Evolutionary conservation across 257 asterid species (phyloP).

Genomic region (Nicotiana otophora): DNA sequence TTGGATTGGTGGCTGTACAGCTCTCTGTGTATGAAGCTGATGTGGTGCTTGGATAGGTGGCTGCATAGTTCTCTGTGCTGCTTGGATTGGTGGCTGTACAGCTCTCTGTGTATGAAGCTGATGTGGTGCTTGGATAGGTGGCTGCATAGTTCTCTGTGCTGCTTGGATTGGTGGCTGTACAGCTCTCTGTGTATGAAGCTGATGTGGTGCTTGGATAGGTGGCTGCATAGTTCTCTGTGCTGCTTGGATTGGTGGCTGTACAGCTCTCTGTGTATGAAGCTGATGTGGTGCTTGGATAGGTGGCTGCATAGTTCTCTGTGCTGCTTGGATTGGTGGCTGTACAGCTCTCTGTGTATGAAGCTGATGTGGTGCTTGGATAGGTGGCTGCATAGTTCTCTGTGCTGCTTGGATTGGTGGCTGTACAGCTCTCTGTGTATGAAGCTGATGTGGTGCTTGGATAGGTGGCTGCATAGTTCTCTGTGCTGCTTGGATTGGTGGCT

Average conservation of each 20-base stretch:
- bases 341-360: neutral
- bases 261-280: neutral
- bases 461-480: neutral
- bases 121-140: neutral
- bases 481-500: neutral
- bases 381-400: neutral
- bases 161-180: neutral
- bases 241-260: neutral
- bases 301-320: too few relatives aligned
- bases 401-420: neutral
- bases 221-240: neutral
- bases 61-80: too few relatives aligned
- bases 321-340: constrained; percentile 14
- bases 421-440: neutral
- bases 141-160: neutral
- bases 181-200: neutral
- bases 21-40: neutral
- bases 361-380: neutral
- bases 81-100: constrained; percentile 17
- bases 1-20: neutral
- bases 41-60: too few relatives aligned
- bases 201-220: constrained; percentile 14
- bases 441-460: neutral
- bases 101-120: neutral
- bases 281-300: too few relatives aligned